These are phyloP conservation scores for Nasturtium officinale DNA, from an alignment of 345 rosid species.

Conservation along the genomic window DNA sequence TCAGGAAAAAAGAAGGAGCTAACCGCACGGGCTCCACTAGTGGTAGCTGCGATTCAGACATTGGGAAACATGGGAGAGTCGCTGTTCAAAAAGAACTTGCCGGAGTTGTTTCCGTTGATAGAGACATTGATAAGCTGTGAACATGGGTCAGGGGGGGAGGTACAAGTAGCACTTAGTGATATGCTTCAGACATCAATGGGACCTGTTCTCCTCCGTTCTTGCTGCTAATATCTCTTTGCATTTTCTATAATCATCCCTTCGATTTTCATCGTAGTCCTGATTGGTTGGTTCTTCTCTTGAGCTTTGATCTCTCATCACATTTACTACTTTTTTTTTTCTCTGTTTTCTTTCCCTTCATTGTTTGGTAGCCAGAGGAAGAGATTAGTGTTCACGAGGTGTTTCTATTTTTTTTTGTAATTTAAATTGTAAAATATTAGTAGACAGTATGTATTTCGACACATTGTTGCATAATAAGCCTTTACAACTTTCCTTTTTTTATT, in stretches of 20 bases:
- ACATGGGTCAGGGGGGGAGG: slow-evolving; percentile 89
- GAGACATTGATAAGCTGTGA: slow-evolving; percentile 84
- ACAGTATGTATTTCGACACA: slow-evolving; percentile 27
- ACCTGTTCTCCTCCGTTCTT: slow-evolving; percentile 71
- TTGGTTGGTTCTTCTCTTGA: slow-evolving; percentile 14
- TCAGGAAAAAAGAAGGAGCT: slow-evolving; percentile 80
- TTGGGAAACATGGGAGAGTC: slow-evolving; percentile 76
- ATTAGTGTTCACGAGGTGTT: slow-evolving; percentile 34
- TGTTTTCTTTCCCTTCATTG: slow-evolving; percentile 1
- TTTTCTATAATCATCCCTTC: slow-evolving; percentile 12
- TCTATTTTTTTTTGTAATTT: slow-evolving; percentile 20
- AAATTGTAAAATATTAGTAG: slow-evolving; percentile 41
- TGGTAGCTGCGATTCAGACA: slow-evolving; percentile 79
- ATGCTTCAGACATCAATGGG: slow-evolving; percentile 85
- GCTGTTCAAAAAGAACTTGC: slow-evolving; percentile 71
- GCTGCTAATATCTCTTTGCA: slow-evolving; percentile 47
- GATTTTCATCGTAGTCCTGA: slow-evolving; percentile 24
- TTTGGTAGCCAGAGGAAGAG: slow-evolving; percentile 34
- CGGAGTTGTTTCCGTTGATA: slow-evolving; percentile 73
- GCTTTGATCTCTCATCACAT: neutral
- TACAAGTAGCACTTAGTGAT: slow-evolving; percentile 87
- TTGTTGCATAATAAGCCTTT: slow-evolving; percentile 22
- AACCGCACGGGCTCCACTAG: slow-evolving; percentile 75
- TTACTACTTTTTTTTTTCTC: slow-evolving; percentile 9
- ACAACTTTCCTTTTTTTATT: neutral